Conservation (phyloP, 2,329 filamentous ascomycete species). For the Hypoxylon sp. region DNA sequence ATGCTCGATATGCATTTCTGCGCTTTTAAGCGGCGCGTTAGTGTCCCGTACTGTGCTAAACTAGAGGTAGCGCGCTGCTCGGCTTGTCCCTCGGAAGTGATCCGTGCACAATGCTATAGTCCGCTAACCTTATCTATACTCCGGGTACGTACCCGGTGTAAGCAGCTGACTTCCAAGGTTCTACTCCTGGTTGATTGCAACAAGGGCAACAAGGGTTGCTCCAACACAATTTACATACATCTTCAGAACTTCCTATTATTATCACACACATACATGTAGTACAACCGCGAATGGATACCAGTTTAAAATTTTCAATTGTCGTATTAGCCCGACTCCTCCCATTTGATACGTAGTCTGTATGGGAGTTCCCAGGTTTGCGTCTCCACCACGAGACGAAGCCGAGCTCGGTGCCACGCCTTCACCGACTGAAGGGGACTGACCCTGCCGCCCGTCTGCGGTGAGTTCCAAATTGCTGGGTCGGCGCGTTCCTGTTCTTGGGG, state of each 20-base stretch:
- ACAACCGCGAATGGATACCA: not conserved
- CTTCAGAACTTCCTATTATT: not conserved
- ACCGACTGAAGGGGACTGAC: conserved; percentile 38
- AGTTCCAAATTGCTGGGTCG: conserved; percentile 47
- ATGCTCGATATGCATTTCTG: conserved; percentile 16
- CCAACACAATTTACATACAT: conserved; percentile 1
- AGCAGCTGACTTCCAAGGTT: conserved; percentile 10
- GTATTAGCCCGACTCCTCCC: conserved; percentile 4
- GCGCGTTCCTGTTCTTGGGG: conserved; percentile 45
- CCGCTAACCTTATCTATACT: conserved; percentile 23
- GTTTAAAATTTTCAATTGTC: not conserved
- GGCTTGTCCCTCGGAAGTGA: conserved; percentile 8
- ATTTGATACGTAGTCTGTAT: conserved; percentile 23
- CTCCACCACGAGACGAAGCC: conserved; percentile 26
- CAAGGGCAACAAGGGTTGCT: not conserved
- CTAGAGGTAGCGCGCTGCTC: not conserved
- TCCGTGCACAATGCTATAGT: conserved; percentile 18
- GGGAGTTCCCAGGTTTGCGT: conserved; percentile 14
- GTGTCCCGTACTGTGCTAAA: not conserved
- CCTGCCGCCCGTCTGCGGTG: conserved; percentile 40
- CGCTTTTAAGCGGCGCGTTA: conserved; percentile 3
- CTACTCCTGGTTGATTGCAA: not conserved
- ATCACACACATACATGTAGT: not conserved
- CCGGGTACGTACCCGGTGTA: conserved; percentile 4
- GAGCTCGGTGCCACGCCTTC: conserved; percentile 31